Evolutionary conservation across 2,329 filamentous ascomycete genomes (phyloP).

Genomic region (Dendrostoma leiphaemia): DNA sequence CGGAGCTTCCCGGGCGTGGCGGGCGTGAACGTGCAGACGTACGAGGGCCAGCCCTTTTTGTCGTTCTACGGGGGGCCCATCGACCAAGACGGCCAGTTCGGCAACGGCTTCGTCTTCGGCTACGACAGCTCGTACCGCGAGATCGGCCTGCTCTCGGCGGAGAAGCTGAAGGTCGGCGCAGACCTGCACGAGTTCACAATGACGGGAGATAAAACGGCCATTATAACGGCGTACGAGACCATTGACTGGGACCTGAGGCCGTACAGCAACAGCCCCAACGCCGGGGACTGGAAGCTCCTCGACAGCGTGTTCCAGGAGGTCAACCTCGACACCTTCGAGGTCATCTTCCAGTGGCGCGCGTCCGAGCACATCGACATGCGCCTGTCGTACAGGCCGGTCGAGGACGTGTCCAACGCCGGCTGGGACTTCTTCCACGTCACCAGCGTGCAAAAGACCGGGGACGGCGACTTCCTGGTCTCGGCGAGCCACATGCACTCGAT

Average conservation of each 20-base stretch:
- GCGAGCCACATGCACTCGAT: slow-evolving; percentile 46
- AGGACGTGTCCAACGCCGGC: slow-evolving; percentile 18
- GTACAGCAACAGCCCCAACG: slow-evolving; percentile 20
- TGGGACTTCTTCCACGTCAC: slow-evolving; percentile 60
- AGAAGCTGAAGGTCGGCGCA: neutral
- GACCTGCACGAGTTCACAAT: slow-evolving; percentile 37
- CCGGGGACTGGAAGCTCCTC: slow-evolving; percentile 28
- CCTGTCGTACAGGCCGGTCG: slow-evolving; percentile 13
- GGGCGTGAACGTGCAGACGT: slow-evolving; percentile 25
- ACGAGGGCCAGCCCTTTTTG: slow-evolving; percentile 17
- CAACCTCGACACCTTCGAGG: slow-evolving; percentile 43
- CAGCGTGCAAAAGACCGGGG: slow-evolving; percentile 47
- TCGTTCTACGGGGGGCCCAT: slow-evolving; percentile 22
- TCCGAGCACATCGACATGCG: slow-evolving; percentile 27
- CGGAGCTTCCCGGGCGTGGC: slow-evolving; percentile 25
- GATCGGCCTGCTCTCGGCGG: slow-evolving; percentile 3
- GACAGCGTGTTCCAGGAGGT: slow-evolving; percentile 42
- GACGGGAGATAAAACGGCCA: slow-evolving; percentile 35
- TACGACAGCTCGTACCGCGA: slow-evolving; percentile 11
- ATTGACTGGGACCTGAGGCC: slow-evolving; percentile 22
- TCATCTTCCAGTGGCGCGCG: slow-evolving; percentile 49
- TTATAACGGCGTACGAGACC: slow-evolving; percentile 35
- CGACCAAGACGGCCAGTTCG: neutral
- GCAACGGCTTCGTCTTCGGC: slow-evolving; percentile 4
- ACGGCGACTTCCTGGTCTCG: slow-evolving; percentile 53